Base-by-base conservation (phyloP, 495 filamentous ascomycete genomes). In the Terfezia boudieri region DNA sequence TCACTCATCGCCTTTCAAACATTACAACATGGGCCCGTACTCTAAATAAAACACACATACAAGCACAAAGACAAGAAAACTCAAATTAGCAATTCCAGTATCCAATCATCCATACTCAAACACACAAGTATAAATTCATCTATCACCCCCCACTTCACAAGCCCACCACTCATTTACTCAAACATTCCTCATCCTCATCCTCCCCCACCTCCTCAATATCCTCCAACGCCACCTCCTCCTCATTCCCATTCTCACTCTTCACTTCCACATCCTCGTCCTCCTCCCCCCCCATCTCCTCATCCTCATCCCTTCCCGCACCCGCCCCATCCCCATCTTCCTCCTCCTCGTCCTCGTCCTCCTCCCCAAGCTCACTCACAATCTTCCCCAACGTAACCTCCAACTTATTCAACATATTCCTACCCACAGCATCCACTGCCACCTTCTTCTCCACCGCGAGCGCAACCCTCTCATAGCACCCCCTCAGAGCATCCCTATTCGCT, bases 391-490 rank as follows among this genome's bases (percentile, higher is more conserved):
- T 68, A 60, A 82, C 76, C 60, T 88, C 83, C 51, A 86, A 74
- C 66, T 89, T 93, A 65, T 80, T 82, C 4, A 93, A 70, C 0
- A 82, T 77, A 55, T 88, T 90, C 8, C 81, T 73, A 52, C 80
- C 73, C 9, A 82, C 74, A 1, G 84, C 81, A 56, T 90, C 86
- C 0, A 67, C 66, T 0, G 84, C 75, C 2, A 86, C 64, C 37
- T 79, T 80, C 32, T 75, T 72, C 32, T 86, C 82, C 26, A 92
- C 81, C 9, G 82, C 82, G 32, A 74, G 67, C 37, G 74, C 75
- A 22, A 85, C 72, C 8, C 79, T 65, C 11, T 70, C 68, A 62
- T 78, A 79, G 2, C 73, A 56, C 9, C 66, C 64, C 17, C 71
- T 70, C 23, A 77, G 67, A 48, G 72, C 71, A 22, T 69, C 66